These are phyloP conservation scores for Nepenthes gracilis DNA, from an alignment of 148 eudicot genomes.

Conservation along the genomic window DNA sequence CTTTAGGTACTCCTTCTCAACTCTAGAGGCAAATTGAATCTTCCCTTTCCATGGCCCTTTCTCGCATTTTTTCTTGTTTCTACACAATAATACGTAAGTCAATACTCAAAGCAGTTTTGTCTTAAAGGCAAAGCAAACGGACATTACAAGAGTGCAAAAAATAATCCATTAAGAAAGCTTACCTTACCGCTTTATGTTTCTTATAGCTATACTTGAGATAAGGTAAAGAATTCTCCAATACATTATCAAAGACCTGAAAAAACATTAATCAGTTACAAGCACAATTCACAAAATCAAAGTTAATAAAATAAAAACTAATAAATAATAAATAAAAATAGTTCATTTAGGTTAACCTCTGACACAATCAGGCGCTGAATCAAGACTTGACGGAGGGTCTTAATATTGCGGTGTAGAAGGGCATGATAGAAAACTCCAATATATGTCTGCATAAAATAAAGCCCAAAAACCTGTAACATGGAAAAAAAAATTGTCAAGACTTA, in stretches of 20 bases:
- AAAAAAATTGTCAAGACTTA: background rate
- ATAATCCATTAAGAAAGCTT: slow-evolving; percentile 5
- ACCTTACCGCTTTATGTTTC: slow-evolving; percentile 71
- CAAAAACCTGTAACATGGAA: slow-evolving; percentile 59
- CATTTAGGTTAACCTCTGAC: slow-evolving; percentile 43
- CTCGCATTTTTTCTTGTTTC: slow-evolving; percentile 56
- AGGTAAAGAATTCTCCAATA: slow-evolving; percentile 72
- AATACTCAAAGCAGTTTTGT: background rate
- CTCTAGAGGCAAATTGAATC: slow-evolving; percentile 46
- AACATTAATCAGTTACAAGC: background rate
- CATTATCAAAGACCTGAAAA: slow-evolving; percentile 71
- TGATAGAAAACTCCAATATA: slow-evolving; percentile 93
- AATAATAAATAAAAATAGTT: background rate
- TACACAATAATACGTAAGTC: slow-evolving; percentile 14
- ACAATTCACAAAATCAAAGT: background rate
- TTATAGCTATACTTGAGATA: slow-evolving; percentile 67
- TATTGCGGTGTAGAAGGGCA: slow-evolving; percentile 75
- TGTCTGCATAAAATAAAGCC: slow-evolving; percentile 93
- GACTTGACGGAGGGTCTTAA: slow-evolving; percentile 79
- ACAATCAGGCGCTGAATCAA: slow-evolving; percentile 77
- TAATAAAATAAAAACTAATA: too few species aligned
- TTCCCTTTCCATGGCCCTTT: slow-evolving; percentile 37
- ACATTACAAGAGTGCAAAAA: background rate
- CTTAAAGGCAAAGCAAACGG: background rate
- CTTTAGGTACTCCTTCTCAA: slow-evolving; percentile 88